Percentiles rank a stretch among this genome's conserved stretches.
Evolutionary conservation across 2,329 filamentous ascomycete genomes (phyloP).

Genomic region (Pseudopyricularia cyperi): DNA sequence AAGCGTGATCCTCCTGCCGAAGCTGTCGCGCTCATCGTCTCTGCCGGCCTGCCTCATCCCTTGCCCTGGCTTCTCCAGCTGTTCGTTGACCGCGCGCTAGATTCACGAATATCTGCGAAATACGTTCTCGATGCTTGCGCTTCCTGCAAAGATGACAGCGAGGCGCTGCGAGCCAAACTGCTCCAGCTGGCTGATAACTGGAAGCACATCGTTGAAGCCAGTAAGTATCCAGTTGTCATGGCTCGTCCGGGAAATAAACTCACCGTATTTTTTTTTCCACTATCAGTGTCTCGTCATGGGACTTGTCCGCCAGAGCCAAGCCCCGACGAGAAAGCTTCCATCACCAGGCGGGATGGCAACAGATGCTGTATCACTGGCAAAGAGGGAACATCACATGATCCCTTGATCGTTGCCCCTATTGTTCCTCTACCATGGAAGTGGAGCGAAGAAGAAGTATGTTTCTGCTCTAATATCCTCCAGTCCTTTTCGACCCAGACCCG

Average conservation of each 20-base stretch:
- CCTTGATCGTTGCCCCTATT: conserved; percentile 10
- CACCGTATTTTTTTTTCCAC: not conserved
- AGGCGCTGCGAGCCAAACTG: not conserved
- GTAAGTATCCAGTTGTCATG: conserved; percentile 5
- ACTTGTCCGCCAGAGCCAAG: conserved; percentile 5
- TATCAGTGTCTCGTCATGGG: conserved; percentile 7
- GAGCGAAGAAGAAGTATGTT: conserved; percentile 9
- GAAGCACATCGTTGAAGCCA: conserved; percentile 13
- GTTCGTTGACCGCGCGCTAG: not conserved
- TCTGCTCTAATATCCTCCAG: not conserved
- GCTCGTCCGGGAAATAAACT: no score
- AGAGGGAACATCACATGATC: conserved; percentile 8
- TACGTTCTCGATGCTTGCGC: not conserved
- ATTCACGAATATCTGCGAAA: not conserved
- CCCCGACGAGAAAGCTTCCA: conserved; percentile 2
- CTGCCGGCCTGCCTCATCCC: not conserved
- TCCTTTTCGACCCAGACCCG: not conserved
- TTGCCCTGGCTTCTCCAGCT: not conserved
- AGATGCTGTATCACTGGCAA: conserved; percentile 14
- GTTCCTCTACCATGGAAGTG: conserved; percentile 11
- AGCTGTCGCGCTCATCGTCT: not conserved
- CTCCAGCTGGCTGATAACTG: conserved; percentile 5
- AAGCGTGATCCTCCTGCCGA: not conserved
- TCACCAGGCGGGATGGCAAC: conserved; percentile 11
- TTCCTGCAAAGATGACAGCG: not conserved